Base-by-base conservation (phyloP, 2,329 filamentous ascomycete genomes). In the Penicillium crustosum region DNA sequence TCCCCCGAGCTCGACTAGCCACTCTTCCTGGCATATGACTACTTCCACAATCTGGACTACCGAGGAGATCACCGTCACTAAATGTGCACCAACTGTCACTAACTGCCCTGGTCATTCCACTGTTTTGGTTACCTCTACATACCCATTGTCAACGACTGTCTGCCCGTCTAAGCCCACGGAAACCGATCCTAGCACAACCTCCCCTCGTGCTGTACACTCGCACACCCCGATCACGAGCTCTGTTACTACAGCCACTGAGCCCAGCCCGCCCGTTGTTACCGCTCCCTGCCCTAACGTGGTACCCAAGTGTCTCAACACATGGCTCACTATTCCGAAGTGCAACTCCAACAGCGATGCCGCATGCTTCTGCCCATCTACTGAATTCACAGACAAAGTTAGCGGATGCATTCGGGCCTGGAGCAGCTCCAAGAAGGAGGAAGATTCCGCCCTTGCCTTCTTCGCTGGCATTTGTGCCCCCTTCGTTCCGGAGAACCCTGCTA, bases 241-340 rank as follows among this genome's bases (percentile, higher is more conserved):
- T 4, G 23, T 23, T 2, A 5, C 36, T 8, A 47, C 35, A 17
- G 15, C 53, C 15, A 36, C 35, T 12, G 12, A 7, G 1, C 44
- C 64, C 21, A 58, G 41, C 39, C 56, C 63, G 25, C 62, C 69
- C 33, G 61, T 61, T 59, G 64, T 63, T 33, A 52, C 65, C 5
- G 71, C 70, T 48, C 68, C 67, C 31, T 78, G 85, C 77, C 91
- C 91, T 55, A 76, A 80, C 13, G 82, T 93, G 49, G 87, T 96
- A 42, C 93, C 93, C 61, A 86, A 85, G 71, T 97, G 93, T 82
- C 78, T 97, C 77, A 93, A 93, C 84, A 94, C 91, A 67, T 96
- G 91, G 89, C 78, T 95, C 70, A 84, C 86, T 72, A 62, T 75
- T 8, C 83, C 88, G 50, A 79, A 83, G 69, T 97, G 93, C 84